Percentiles rank a stretch among this genome's conserved stretches.
phyloP scores from a whole-genome alignment of 805 yeast species.

The Wickerhamiella domercqiae region DNA sequence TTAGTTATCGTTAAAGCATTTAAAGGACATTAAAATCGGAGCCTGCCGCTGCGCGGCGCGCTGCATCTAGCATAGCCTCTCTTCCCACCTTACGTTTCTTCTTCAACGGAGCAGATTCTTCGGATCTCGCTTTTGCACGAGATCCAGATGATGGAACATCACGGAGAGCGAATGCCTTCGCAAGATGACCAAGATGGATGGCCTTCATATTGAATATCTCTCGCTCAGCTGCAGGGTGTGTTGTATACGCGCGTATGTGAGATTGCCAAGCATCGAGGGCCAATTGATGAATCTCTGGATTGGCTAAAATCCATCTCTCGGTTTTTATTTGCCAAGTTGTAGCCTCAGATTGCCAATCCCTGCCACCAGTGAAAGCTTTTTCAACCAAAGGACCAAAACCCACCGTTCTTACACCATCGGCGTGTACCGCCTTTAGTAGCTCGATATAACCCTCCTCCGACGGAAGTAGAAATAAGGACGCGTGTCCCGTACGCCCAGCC shows the following conservation, averaged over 20 bases:
- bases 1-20: background rate
- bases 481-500: constrained; percentile 77
- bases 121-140: too few relatives aligned
- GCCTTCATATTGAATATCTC: constrained; percentile 63
- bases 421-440: constrained; percentile 42
- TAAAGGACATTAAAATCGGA: background rate
- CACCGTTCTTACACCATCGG: constrained; percentile 32
- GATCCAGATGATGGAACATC: constrained; percentile 50
- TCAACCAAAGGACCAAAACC: constrained; percentile 28
- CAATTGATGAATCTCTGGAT: constrained; percentile 44
- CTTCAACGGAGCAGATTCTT: background rate
- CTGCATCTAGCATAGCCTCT: constrained; percentile 1
- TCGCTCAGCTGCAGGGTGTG: constrained; percentile 74
- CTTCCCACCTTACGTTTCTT: background rate
- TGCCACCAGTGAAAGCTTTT: constrained; percentile 27
- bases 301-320: constrained; percentile 65
- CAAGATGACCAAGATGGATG: constrained; percentile 88
- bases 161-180: constrained; percentile 85
- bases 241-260: constrained; percentile 89
- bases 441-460: constrained; percentile 67
- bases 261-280: constrained; percentile 77
- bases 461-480: constrained; percentile 68
- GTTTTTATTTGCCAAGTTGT: constrained; percentile 90
- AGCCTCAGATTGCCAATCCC: constrained; percentile 77
- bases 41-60: background rate